phyloP scores from a whole-genome alignment of 2,329 filamentous ascomycete genomes.

The Fonsecaea monophora region DNA sequence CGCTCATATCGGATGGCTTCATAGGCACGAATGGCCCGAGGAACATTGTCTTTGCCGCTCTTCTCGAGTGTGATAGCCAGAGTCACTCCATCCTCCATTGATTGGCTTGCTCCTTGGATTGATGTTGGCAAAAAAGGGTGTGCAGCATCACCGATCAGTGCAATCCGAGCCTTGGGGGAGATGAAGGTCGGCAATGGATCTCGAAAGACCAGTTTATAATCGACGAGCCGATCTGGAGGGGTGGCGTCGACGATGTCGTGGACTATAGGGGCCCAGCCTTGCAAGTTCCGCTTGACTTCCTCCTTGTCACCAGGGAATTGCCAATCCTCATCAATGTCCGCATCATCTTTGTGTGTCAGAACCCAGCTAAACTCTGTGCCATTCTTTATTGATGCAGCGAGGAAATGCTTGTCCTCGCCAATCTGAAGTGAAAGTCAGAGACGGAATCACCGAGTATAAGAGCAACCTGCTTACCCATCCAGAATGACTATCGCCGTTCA shows the following conservation, averaged over 20 bases:
- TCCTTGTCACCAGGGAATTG: slow-evolving; percentile 60
- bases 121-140: slow-evolving; percentile 59
- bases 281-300: slow-evolving; percentile 59
- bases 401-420: slow-evolving; percentile 57
- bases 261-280: slow-evolving; percentile 57
- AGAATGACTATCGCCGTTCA: slow-evolving; percentile 59
- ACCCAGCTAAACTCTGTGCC: slow-evolving; percentile 63
- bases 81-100: slow-evolving; percentile 59
- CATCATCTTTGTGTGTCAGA: slow-evolving; percentile 58
- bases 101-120: slow-evolving; percentile 58
- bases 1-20: slow-evolving; percentile 40
- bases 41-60: slow-evolving; percentile 40
- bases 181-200: slow-evolving; percentile 41
- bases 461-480: slow-evolving; percentile 46
- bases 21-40: slow-evolving; percentile 39
- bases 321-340: slow-evolving; percentile 63
- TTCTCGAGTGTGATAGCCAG: slow-evolving; percentile 53
- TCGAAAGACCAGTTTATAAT: slow-evolving; percentile 37
- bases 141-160: slow-evolving; percentile 59
- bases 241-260: slow-evolving; percentile 41
- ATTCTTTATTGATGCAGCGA: slow-evolving; percentile 60
- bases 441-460: background rate
- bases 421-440: slow-evolving; percentile 17
- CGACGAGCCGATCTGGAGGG: slow-evolving; percentile 31
- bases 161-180: slow-evolving; percentile 53